These are phyloP conservation scores for Mallotus nudiflorus DNA, from an alignment of 345 rosid genomes.

Conservation along the genomic window DNA sequence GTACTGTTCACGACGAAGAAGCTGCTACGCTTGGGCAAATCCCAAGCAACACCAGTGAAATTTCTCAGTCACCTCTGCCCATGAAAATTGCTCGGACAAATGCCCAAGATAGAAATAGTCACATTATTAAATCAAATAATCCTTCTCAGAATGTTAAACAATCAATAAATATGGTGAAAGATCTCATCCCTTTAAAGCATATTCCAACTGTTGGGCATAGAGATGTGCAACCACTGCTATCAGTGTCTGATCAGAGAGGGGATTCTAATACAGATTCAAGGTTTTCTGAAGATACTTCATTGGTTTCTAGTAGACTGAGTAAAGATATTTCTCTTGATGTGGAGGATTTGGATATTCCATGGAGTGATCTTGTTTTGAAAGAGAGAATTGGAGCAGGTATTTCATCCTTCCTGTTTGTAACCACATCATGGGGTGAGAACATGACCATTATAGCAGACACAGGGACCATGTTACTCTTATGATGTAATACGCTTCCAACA, in stretches of 20 bases:
- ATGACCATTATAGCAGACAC: neutral
- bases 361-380: conserved; percentile 85
- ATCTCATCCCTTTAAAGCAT: conserved; percentile 40
- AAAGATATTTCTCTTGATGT: conserved; percentile 65
- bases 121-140: conserved; percentile 27
- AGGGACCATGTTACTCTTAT: conserved; percentile 2
- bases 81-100: conserved; percentile 31
- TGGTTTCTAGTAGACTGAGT: conserved; percentile 42
- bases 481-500: no score
- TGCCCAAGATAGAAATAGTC: conserved; percentile 45
- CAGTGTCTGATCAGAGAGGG: conserved; percentile 32
- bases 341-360: conserved; percentile 87
- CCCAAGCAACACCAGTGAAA: conserved; percentile 45
- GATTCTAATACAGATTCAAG: conserved; percentile 41
- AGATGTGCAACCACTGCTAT: conserved; percentile 31
- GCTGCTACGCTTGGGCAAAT: conserved; percentile 40
- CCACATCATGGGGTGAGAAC: conserved; percentile 1
- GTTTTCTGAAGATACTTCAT: conserved; percentile 40
- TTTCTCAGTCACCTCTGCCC: conserved; percentile 40
- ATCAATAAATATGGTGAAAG: conserved; percentile 42
- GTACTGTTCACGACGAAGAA: conserved; percentile 42
- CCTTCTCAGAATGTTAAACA: conserved; percentile 48
- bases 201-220: conserved; percentile 42
- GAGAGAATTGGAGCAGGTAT: conserved; percentile 99
- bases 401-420: conserved; percentile 5